Base-by-base conservation (phyloP, 306 rosid genomes). In the Quercus alba region DNA sequence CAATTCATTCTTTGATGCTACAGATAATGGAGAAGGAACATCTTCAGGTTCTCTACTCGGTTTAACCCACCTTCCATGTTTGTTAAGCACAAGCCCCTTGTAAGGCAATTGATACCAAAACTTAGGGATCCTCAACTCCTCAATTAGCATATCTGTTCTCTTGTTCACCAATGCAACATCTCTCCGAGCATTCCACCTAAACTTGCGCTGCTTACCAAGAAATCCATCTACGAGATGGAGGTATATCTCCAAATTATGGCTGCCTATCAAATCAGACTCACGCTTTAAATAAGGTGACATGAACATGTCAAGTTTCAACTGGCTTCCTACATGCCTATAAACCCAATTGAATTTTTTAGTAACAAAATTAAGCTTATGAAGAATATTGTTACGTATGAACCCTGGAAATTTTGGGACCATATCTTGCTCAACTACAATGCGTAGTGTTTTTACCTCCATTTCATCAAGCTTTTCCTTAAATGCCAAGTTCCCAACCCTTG, bases 61-160 rank as follows among this genome's bases (percentile, higher is more conserved):
- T 61, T 84, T 91, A 33, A 91, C 94, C 97, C 97, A 91, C 85
- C 97, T 83, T 28, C 97, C 97, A 52, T 88, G 78, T 69, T 46
- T 78, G 51, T 89, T 89, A 49, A 86, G 73, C 12, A 91, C 90
- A 80, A 90, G 75, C 3, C 94, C 97, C 58, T 90, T 90, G 66
- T 91, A 83, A 10, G 89, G 86, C 76, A 85, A 71, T 49, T 88
- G 91, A 81, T 84, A 88, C 97, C 97, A 91, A 77, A 78, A 88
- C 7, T 77, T 81, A 20, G 97, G 94, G 12, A 91, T 86, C 44
- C 84, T 81, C 2, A 91, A 84, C 79, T 88, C 91, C 63, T 86
- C 90, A 70, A 83, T 85, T 15, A 91, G 21, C 88, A 89, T 89
- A 70, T 85, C 89, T 35, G 90, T 73, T n/a, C 84, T 68, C 85